Evolutionary conservation across 2,329 filamentous ascomycete species (phyloP).

Genomic region (Rhinocladiella mackenziei): DNA sequence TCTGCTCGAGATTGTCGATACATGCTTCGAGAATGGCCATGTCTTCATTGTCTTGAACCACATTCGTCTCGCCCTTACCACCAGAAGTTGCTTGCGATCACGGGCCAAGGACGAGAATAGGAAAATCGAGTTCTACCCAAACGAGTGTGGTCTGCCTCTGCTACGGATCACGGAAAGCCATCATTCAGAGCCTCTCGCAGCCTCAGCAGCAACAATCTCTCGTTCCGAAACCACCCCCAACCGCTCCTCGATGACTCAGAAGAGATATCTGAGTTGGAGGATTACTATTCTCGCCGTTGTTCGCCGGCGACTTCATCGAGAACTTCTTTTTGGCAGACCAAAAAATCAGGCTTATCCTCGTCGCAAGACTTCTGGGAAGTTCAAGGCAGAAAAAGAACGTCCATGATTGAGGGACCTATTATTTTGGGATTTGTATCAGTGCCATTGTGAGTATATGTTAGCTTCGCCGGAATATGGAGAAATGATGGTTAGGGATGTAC

Average conservation of each 20-base stretch:
- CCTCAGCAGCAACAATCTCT: constrained; percentile 25
- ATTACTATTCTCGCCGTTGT: no score
- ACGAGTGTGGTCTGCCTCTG: constrained; percentile 66
- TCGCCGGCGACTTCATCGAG: no score
- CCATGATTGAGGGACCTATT: no score
- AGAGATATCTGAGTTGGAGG: neutral
- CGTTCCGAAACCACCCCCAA: constrained; percentile 57
- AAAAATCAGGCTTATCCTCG: no score
- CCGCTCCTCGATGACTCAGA: constrained; percentile 50
- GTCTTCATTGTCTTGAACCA: constrained; percentile 73
- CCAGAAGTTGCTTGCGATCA: constrained; percentile 71
- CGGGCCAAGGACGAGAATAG: constrained; percentile 63
- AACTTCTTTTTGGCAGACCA: no score
- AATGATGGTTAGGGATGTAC: no score
- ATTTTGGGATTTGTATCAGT: no score
- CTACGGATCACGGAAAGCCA: constrained; percentile 35
- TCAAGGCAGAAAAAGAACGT: no score
- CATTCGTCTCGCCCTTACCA: constrained; percentile 69
- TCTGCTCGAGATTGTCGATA: constrained; percentile 66
- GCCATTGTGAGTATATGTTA: no score
- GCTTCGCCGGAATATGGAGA: no score
- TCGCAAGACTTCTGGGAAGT: no score
- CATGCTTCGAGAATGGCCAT: constrained; percentile 57
- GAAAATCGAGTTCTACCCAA: constrained; percentile 65
- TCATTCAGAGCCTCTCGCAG: neutral